These are phyloP conservation scores for Pseudocercospora fijiensis DNA, from an alignment of 2,329 filamentous ascomycete species.

Conservation along the genomic window DNA sequence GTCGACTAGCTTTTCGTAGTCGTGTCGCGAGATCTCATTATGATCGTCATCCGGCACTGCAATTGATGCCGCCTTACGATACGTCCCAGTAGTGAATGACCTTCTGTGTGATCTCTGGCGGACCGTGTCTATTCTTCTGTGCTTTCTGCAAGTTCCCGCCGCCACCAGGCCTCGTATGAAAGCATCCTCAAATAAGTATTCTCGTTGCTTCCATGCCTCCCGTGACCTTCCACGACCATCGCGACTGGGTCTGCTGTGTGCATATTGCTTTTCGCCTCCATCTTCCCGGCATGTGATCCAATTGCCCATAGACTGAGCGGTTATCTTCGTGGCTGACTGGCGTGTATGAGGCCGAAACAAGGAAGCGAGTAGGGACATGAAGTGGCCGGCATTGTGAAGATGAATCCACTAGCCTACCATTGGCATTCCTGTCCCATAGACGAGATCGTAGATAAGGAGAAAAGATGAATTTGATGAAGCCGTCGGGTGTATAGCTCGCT, in stretches of 20 bases:
- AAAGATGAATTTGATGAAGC: conserved; percentile 4
- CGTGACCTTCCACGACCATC: conserved; percentile 17
- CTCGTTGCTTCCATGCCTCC: conserved; percentile 7
- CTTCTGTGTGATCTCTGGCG: not conserved
- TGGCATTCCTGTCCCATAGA: conserved; percentile 17
- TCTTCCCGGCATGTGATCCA: not conserved
- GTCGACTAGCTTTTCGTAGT: conserved; percentile 51
- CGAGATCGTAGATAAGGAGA: not conserved
- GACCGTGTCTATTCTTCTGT: conserved; percentile 33
- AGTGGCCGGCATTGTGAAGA: conserved; percentile 54
- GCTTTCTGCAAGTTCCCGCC: conserved; percentile 53
- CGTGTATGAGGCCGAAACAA: conserved; percentile 53
- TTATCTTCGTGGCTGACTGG: conserved; percentile 43
- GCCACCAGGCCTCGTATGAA: conserved; percentile 55
- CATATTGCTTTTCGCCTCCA: not conserved
- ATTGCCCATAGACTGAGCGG: not conserved
- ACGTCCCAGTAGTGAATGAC: not conserved
- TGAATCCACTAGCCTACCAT: conserved; percentile 26
- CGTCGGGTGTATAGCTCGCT: not conserved
- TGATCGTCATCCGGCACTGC: conserved; percentile 12
- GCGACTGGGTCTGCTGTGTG: conserved; percentile 17
- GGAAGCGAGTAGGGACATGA: conserved; percentile 63
- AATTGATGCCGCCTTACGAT: not conserved
- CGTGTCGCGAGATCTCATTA: conserved; percentile 41
- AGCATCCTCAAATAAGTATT: conserved; percentile 49